Conservation (phyloP, 192 early-diverging fungal species). For the Backusella parvicylindrica region DNA sequence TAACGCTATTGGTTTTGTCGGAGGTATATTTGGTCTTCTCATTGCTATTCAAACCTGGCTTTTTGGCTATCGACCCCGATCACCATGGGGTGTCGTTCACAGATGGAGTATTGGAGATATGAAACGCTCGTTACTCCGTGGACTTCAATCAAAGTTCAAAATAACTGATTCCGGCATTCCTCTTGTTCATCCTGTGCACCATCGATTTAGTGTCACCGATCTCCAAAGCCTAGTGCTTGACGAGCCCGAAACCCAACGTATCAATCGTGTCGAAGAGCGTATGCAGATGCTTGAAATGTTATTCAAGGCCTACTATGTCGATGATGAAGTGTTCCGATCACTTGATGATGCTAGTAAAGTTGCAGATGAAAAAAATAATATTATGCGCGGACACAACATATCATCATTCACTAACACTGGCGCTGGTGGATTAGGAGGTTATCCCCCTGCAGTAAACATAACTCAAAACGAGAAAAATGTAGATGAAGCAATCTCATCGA, state of each 20-base stretch:
- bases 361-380: background rate
- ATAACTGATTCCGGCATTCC: slow-evolving; percentile 33
- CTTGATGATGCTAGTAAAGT: slow-evolving; percentile 31
- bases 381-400: background rate
- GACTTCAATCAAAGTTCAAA: slow-evolving; percentile 33
- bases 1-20: slow-evolving; percentile 33
- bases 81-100: slow-evolving; percentile 34
- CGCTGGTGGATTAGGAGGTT: background rate
- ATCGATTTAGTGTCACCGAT: slow-evolving; percentile 28
- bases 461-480: slow-evolving; percentile 2
- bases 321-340: slow-evolving; percentile 35
- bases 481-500: background rate
- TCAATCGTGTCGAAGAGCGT: slow-evolving; percentile 31
- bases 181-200: slow-evolving; percentile 33
- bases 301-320: slow-evolving; percentile 38
- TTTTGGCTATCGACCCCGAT: slow-evolving; percentile 31
- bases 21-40: slow-evolving; percentile 30
- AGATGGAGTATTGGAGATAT: slow-evolving; percentile 33
- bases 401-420: background rate
- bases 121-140: slow-evolving; percentile 28
- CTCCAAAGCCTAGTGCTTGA: background rate
- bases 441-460: background rate
- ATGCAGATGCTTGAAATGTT: slow-evolving; percentile 33
- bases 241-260: slow-evolving; percentile 30
- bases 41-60: slow-evolving; percentile 29